Evolutionary conservation across 768 basidiomycete genomes (phyloP).

Genomic region (Nidularia pulvinata): DNA sequence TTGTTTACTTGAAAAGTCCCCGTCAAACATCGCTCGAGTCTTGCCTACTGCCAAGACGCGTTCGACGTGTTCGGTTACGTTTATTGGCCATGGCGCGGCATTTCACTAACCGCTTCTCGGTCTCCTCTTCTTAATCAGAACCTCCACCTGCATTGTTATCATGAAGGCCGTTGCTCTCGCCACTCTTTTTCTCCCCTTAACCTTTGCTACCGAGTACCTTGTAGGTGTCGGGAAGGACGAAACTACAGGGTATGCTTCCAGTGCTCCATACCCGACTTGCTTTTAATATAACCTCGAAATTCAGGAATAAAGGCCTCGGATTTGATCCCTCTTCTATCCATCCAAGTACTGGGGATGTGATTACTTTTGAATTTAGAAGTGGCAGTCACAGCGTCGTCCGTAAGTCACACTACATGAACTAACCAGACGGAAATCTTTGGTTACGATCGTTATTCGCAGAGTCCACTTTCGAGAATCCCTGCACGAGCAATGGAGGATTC

Average conservation of each 20-base stretch:
- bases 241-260: slow-evolving; percentile 28
- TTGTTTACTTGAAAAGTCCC: too few relatives aligned
- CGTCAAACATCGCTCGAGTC: too few relatives aligned
- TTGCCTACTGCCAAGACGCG: too few relatives aligned
- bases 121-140: too few relatives aligned
- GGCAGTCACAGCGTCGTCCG: slow-evolving; percentile 36
- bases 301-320: slow-evolving; percentile 35
- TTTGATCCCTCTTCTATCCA: slow-evolving; percentile 39
- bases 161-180: neutral
- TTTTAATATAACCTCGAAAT: neutral
- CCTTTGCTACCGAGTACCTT: slow-evolving; percentile 24
- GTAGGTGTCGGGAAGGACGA: slow-evolving; percentile 41
- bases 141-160: too few relatives aligned
- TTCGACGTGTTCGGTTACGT: too few relatives aligned
- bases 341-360: slow-evolving; percentile 28
- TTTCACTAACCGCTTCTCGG: too few relatives aligned
- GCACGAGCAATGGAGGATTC: slow-evolving; percentile 28
- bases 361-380: slow-evolving; percentile 34
- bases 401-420: slow-evolving; percentile 16
- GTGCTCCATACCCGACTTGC: neutral
- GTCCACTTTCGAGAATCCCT: slow-evolving; percentile 34
- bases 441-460: slow-evolving; percentile 15
- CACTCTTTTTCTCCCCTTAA: slow-evolving; percentile 17
- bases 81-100: too few relatives aligned
- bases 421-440: neutral